Percentiles rank a stretch among this genome's conserved stretches.
Conservation (phyloP, 768 basidiomycete species). For the Cystofilobasidium bisporidii region DNA sequence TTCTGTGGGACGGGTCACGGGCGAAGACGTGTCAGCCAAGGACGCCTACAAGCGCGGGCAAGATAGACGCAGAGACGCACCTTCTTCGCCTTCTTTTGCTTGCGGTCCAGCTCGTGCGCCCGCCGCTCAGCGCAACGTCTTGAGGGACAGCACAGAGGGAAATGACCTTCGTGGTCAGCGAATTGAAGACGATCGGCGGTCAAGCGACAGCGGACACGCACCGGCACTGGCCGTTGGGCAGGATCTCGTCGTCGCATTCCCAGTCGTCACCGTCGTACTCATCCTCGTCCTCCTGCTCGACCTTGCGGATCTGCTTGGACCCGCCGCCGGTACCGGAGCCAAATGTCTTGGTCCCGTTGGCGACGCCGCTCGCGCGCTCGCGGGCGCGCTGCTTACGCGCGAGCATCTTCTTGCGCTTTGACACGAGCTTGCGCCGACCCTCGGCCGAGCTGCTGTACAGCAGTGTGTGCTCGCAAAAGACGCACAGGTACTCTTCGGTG, state of each 20-base stretch:
- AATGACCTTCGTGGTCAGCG: neutral
- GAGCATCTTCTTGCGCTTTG: slow-evolving; percentile 69
- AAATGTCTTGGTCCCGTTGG: slow-evolving; percentile 40
- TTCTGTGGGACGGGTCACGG: neutral
- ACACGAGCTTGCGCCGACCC: slow-evolving; percentile 55
- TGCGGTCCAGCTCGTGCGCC: neutral
- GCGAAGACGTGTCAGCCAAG: neutral
- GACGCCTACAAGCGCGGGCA: too few species aligned
- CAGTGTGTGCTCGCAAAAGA: slow-evolving; percentile 82
- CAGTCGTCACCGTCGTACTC: slow-evolving; percentile 11
- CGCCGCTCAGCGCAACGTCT: slow-evolving; percentile 1
- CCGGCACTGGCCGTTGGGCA: slow-evolving; percentile 15
- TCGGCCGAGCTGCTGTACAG: slow-evolving; percentile 70
- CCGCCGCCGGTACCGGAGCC: neutral
- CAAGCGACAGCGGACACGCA: neutral
- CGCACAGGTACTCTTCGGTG: slow-evolving; percentile 82
- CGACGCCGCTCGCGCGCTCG: slow-evolving; percentile 56
- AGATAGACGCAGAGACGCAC: neutral
- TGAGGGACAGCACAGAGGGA: neutral
- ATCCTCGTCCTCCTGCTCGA: slow-evolving; percentile 2
- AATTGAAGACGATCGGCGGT: neutral
- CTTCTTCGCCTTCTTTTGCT: neutral
- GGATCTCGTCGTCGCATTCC: slow-evolving; percentile 27
- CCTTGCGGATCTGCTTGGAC: neutral
- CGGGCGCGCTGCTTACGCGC: slow-evolving; percentile 58